A percentile compares a stretch with the other conserved stretches of the same genome.
These are phyloP conservation scores for Ceratobasidium sp. DNA, from an alignment of 1,284 basidiomycete genomes.

Conservation along the genomic window DNA sequence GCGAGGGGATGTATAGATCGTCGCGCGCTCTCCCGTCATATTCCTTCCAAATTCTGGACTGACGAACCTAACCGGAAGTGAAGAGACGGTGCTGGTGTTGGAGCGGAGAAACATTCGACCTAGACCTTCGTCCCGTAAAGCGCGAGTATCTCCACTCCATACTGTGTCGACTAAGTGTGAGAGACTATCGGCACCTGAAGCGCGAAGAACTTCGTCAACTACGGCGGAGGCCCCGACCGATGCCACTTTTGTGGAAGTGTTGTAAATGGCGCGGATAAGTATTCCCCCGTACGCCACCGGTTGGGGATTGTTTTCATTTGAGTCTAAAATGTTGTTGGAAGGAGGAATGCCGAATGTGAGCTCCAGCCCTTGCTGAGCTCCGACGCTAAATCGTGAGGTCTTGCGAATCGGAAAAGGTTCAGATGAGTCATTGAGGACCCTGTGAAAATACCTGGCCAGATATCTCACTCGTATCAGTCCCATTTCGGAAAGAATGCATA, in stretches of 20 bases:
- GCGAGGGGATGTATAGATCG: slow-evolving; percentile 73
- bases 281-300: slow-evolving; percentile 66
- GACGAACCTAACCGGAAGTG: no score
- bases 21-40: background rate
- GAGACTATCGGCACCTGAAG: no score
- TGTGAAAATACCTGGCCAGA: slow-evolving; percentile 76
- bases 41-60: no score
- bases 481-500: background rate
- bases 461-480: slow-evolving; percentile 23
- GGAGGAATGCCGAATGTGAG: slow-evolving; percentile 68
- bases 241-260: no score
- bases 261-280: slow-evolving; percentile 75
- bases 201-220: no score
- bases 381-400: slow-evolving; percentile 69
- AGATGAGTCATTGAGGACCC: slow-evolving; percentile 61
- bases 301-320: no score
- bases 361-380: slow-evolving; percentile 80
- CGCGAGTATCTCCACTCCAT: no score
- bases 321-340: background rate
- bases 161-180: no score
- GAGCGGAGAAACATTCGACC: slow-evolving; percentile 31
- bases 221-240: no score
- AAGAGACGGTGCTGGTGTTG: background rate
- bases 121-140: no score
- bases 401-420: slow-evolving; percentile 57